Conservation (phyloP, 148 eudicot genomes). For the Rhododendron henanense region DNA sequence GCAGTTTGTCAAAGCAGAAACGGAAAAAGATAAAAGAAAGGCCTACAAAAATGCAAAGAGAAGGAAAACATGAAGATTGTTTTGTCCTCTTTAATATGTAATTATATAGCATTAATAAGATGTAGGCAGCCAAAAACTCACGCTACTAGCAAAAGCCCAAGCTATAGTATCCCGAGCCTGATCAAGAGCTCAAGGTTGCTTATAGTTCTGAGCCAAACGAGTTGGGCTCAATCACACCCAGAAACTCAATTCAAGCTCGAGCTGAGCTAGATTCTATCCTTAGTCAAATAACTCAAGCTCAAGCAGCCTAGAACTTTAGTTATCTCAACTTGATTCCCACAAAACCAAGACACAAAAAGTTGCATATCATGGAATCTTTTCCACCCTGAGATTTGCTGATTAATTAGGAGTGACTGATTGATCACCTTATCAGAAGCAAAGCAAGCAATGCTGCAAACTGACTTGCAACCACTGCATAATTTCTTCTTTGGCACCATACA, state of each 20-base stretch:
- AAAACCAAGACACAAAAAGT: background rate
- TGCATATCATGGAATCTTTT: background rate
- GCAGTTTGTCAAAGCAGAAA: background rate
- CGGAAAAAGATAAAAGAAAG: too few species aligned
- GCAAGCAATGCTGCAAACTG: constrained; percentile 77
- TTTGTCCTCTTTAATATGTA: background rate
- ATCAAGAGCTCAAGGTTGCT: background rate
- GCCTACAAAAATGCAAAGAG: background rate
- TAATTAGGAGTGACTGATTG: background rate
- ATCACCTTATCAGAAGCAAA: constrained; percentile 76
- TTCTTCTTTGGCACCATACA: constrained; percentile 35
- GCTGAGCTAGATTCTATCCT: background rate
- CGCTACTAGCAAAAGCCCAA: background rate
- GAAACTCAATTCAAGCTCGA: background rate
- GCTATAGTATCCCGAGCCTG: background rate
- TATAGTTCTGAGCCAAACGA: background rate
- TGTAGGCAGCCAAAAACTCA: background rate
- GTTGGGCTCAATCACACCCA: background rate
- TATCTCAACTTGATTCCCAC: background rate
- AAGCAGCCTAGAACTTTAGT: background rate
- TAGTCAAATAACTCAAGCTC: background rate
- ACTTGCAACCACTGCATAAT: constrained; percentile 71
- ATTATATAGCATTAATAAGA: background rate
- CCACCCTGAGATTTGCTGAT: background rate
- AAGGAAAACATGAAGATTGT: background rate